Evolutionary conservation across 2,329 filamentous ascomycete species (phyloP).

Genomic region (Onygenales sp.): DNA sequence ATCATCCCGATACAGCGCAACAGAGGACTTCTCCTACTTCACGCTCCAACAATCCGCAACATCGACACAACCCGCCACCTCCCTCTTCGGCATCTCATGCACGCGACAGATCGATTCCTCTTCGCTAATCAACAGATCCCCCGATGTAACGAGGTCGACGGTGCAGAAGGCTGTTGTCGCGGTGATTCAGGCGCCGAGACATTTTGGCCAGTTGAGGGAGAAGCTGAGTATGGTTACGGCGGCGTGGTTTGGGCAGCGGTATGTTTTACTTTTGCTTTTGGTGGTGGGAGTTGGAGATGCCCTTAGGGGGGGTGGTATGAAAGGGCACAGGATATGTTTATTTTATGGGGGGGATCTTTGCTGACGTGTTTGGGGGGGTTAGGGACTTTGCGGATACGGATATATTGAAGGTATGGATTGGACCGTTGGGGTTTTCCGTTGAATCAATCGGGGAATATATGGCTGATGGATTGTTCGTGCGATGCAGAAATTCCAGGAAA

Average conservation of each 20-base stretch:
- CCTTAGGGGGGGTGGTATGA: not conserved
- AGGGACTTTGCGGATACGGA: slow-evolving; percentile 84
- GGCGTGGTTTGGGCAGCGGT: slow-evolving; percentile 91
- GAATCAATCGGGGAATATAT: not conserved
- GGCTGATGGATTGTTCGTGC: slow-evolving; percentile 16
- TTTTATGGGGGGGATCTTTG: not conserved
- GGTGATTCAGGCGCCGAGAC: slow-evolving; percentile 80
- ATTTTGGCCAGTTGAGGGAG: slow-evolving; percentile 83
- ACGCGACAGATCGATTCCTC: slow-evolving; percentile 81
- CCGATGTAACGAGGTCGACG: slow-evolving; percentile 91
- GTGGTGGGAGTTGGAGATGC: not conserved
- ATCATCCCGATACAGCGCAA: slow-evolving; percentile 46
- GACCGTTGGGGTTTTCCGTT: slow-evolving; percentile 9
- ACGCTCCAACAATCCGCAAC: slow-evolving; percentile 59
- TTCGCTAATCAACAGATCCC: slow-evolving; percentile 64
- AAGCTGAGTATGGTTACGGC: slow-evolving; percentile 82
- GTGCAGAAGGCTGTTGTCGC: slow-evolving; percentile 98
- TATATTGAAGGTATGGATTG: slow-evolving; percentile 55
- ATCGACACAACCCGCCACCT: slow-evolving; percentile 51
- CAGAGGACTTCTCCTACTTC: slow-evolving; percentile 98
- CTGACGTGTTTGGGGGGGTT: not conserved
- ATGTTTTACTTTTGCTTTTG: slow-evolving; percentile 17
- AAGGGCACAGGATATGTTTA: not conserved
- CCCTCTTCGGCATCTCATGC: slow-evolving; percentile 91
- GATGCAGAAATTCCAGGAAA: slow-evolving; percentile 73